A percentile compares a stretch with the other conserved stretches of the same genome.
phyloP scores from a whole-genome alignment of 2,329 filamentous ascomycete species.

The Ophiocordyceps camponoti-rufipedis region DNA sequence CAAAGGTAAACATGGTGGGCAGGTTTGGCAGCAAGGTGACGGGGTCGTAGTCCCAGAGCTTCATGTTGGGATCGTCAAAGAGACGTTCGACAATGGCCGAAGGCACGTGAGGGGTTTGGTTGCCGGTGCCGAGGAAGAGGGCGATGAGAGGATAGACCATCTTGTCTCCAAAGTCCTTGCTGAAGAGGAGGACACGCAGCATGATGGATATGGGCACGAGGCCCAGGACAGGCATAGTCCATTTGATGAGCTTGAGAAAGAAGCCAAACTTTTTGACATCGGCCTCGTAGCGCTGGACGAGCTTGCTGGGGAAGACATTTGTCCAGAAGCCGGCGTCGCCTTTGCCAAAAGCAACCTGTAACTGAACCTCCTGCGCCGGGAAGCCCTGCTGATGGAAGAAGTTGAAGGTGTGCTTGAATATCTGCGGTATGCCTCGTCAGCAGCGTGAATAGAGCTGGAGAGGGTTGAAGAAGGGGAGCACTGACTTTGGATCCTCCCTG shows the following conservation, averaged over 20 bases:
- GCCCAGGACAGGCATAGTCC: slow-evolving; percentile 40
- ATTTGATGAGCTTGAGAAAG: slow-evolving; percentile 38
- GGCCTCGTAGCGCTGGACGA: slow-evolving; percentile 33
- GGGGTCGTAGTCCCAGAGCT: slow-evolving; percentile 38
- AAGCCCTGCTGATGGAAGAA: slow-evolving; percentile 41
- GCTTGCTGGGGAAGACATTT: slow-evolving; percentile 42
- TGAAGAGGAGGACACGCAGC: slow-evolving; percentile 50
- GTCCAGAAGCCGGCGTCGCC: slow-evolving; percentile 42
- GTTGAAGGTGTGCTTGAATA: slow-evolving; percentile 49
- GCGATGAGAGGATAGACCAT: slow-evolving; percentile 56
- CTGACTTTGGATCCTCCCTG: slow-evolving; percentile 33
- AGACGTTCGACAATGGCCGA: slow-evolving; percentile 46
- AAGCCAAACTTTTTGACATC: slow-evolving; percentile 38
- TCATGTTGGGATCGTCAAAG: slow-evolving; percentile 39
- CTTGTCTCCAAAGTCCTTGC: slow-evolving; percentile 49
- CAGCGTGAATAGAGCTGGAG: neutral
- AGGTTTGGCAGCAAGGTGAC: slow-evolving; percentile 37
- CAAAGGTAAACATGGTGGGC: slow-evolving; percentile 49
- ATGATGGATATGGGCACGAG: slow-evolving; percentile 45
- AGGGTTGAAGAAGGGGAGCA: neutral
- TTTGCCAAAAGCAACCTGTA: slow-evolving; percentile 47
- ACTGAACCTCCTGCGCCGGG: slow-evolving; percentile 36
- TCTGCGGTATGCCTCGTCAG: slow-evolving; percentile 17
- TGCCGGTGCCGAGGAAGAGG: slow-evolving; percentile 56
- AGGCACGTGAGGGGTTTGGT: slow-evolving; percentile 54